phyloP scores from a whole-genome alignment of 352 stramenopile species.

The Globisporangium cylindrosporum region DNA sequence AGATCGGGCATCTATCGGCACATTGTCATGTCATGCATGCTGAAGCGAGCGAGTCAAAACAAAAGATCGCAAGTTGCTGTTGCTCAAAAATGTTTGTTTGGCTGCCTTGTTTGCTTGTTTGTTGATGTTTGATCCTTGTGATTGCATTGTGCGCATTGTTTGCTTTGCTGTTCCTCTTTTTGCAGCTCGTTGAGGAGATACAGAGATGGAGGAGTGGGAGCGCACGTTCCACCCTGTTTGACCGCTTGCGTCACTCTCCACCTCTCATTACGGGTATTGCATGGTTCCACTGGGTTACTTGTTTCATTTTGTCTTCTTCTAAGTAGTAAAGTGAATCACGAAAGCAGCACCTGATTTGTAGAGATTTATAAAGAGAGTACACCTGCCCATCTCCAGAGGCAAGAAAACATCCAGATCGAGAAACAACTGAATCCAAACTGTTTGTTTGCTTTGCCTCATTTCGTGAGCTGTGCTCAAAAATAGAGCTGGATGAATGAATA shows the following conservation, averaged over 20 bases:
- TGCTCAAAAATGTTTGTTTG: too few species aligned
- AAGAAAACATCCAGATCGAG: background rate
- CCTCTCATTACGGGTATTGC: background rate
- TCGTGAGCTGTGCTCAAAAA: background rate
- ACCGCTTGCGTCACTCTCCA: constrained; percentile 1
- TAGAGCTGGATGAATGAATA: background rate
- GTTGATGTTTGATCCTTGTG: too few species aligned
- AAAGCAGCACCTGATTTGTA: background rate
- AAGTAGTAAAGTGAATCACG: background rate
- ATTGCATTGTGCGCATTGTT: too few species aligned
- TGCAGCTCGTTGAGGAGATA: background rate
- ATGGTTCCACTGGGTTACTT: background rate
- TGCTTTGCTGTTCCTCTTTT: too few species aligned
- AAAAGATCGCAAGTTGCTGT: too few species aligned
- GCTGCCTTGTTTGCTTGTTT: too few species aligned
- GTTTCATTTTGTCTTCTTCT: background rate
- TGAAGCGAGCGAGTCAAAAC: too few species aligned
- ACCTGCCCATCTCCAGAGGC: background rate
- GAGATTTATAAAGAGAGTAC: background rate
- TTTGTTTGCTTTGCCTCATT: background rate
- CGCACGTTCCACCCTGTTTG: constrained; percentile 13
- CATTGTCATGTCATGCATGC: too few species aligned
- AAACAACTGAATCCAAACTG: background rate
- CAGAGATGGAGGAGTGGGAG: background rate
- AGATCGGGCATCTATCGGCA: too few species aligned